Evolutionary conservation across 75 land plant species (phyloP), one percentile per base, ranked within the genome.

Genomic region (Pinus taeda): DNA sequence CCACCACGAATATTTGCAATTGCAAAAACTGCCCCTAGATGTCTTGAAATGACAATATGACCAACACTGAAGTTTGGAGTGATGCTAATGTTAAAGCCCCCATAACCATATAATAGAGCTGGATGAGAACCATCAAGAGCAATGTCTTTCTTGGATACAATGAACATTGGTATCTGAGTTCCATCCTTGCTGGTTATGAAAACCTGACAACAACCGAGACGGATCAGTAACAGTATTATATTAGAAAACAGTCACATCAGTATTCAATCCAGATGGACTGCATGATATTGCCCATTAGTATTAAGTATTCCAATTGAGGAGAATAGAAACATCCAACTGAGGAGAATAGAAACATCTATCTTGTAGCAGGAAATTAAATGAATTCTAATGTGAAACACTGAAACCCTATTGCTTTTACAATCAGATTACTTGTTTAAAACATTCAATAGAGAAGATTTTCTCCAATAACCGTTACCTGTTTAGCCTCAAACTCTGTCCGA

Each of bases 1-100:
- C 99, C 99, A 71, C 99, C 99, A 61, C 99, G 88, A 36, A 95
- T 95, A 71, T 95, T 97, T 63, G 98, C 99, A 37, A 93, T 62
- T 61, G 94, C 97, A 78, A 86, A 85, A 0, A 97, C 85, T 29
- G 79, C 87, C 60, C 90, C 93, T 72, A 91, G 72, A 85, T 94
- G 87, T 64, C 79, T 81, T 57, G 78, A 65, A 21, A 90, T 62
- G 14, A 90, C 88, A 61, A 88, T 82, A 3, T 91, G 88, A 59
- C 80, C 81, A 8, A 83, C 90, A 73, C 83, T 93, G 71, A 97
- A 97, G 30, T 76, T 82, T 39, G 99, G 99, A 15, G 96, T 95
- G 15, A 97, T 56, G 76, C 89, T 95, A 9, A 88, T 78, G 71
- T 88, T 88, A 78, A 94, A 97, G 30, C 98, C 99, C 67, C 99